Evolutionary conservation across 208 protist genomes (phyloP).

Genomic region (Strigomonas culicis): DNA sequence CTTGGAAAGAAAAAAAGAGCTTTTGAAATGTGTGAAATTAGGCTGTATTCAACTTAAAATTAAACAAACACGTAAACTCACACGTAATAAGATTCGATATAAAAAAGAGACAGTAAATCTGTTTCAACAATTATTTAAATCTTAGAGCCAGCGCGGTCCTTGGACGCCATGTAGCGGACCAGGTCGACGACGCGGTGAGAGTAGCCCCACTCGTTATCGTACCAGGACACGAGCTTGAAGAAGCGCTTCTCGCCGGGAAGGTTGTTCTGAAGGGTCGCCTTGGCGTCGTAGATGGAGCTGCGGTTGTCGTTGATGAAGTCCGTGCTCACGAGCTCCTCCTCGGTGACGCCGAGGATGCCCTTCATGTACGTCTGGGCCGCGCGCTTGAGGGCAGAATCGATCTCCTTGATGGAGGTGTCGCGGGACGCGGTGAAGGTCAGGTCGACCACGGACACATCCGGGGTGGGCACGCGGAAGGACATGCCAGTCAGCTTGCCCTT

Average conservation of each 20-base stretch:
- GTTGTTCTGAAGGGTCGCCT: conserved; percentile 96
- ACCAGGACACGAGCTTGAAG: conserved; percentile 99
- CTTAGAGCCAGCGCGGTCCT: conserved; percentile 51
- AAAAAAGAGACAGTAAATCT: too few relatives aligned
- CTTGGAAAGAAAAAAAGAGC: too few relatives aligned
- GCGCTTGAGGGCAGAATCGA: conserved; percentile 93
- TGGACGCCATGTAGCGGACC: conserved; percentile 72
- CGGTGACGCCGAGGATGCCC: conserved; percentile 97
- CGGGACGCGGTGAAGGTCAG: conserved; percentile 94
- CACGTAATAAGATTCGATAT: too few relatives aligned
- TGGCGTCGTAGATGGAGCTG: conserved; percentile 98
- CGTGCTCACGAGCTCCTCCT: conserved; percentile 97
- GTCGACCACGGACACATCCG: conserved; percentile 99
- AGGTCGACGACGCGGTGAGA: conserved; percentile 98
- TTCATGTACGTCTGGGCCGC: conserved; percentile 93
- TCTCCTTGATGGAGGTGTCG: conserved; percentile 94
- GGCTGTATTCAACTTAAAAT: too few relatives aligned
- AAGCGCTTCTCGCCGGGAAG: conserved; percentile 87
- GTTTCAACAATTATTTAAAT: conserved; percentile 26
- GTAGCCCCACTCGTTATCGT: conserved; percentile 99
- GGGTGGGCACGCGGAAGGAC: conserved; percentile 98
- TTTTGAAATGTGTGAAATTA: too few relatives aligned
- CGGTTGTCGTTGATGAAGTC: conserved; percentile 96
- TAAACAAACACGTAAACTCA: too few relatives aligned
- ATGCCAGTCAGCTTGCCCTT: conserved; percentile 95